A percentile compares a stretch with the other conserved stretches of the same genome.
phyloP scores from a whole-genome alignment of 176 grass and related monocot species.

The Zoysia japonica region DNA sequence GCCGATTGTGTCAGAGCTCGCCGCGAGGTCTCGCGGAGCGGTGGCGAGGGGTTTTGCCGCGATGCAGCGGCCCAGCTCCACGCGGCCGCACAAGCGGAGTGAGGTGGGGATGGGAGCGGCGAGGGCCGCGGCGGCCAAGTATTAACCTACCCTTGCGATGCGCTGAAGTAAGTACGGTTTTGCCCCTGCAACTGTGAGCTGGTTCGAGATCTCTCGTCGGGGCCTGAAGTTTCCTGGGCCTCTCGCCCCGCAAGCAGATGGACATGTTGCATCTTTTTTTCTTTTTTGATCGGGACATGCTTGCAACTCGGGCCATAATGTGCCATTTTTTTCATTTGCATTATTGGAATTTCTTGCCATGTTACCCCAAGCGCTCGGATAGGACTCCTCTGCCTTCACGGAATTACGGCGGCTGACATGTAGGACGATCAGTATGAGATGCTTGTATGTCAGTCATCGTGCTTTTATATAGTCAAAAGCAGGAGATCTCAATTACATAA shows the following conservation, averaged over 20 bases:
- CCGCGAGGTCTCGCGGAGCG: neutral
- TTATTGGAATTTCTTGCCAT: too few relatives aligned
- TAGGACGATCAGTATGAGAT: too few relatives aligned
- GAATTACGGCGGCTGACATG: too few relatives aligned
- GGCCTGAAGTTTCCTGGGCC: neutral
- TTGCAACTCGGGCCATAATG: too few relatives aligned
- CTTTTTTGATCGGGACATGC: too few relatives aligned
- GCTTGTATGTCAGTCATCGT: too few relatives aligned
- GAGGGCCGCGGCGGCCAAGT: constrained; percentile 29
- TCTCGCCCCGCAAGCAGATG: neutral
- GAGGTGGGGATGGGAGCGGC: constrained; percentile 34
- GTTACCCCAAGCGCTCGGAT: too few relatives aligned
- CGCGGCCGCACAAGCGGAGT: constrained; percentile 48
- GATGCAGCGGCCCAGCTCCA: constrained; percentile 30
- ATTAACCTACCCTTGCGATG: constrained; percentile 31
- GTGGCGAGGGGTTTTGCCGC: neutral
- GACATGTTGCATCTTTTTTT: neutral
- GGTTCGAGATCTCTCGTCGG: neutral
- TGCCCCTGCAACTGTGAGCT: constrained; percentile 26
- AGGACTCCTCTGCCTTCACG: too few relatives aligned
- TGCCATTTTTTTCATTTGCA: too few relatives aligned
- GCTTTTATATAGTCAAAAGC: too few relatives aligned
- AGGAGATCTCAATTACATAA: too few relatives aligned
- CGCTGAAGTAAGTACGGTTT: constrained; percentile 42
- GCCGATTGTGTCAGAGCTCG: constrained; percentile 17